Percentiles rank a stretch among this genome's conserved stretches.
These are phyloP conservation scores for Sideroxylon spinosum DNA, from an alignment of 179 eudicot genomes.

Conservation along the genomic window DNA sequence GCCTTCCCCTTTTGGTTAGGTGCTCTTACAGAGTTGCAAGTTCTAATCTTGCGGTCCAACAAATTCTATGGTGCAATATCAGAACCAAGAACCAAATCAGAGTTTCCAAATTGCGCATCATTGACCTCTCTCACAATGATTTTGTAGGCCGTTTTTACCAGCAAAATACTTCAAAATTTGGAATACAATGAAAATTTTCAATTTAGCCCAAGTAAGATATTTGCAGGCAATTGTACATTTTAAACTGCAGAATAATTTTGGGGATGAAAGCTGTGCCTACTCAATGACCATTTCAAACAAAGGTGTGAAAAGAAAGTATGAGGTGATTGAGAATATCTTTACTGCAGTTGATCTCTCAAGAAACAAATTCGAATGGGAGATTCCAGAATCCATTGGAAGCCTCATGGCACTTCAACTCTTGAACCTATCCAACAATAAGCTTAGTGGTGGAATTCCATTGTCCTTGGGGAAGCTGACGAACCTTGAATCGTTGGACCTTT, in stretches of 20 bases:
- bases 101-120: constrained; percentile 29
- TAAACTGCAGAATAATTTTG: too few species aligned
- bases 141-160: constrained; percentile 34
- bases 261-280: neutral
- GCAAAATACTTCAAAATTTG: constrained; percentile 18
- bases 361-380: constrained; percentile 29
- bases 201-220: neutral
- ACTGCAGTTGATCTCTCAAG: constrained; percentile 33
- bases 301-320: constrained; percentile 22
- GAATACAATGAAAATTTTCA: constrained; percentile 25
- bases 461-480: constrained; percentile 28
- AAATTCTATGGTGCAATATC: constrained; percentile 24
- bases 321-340: constrained; percentile 18
- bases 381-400: constrained; percentile 23
- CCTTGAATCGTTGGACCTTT: constrained; percentile 40
- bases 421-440: constrained; percentile 35
- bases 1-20: constrained; percentile 35
- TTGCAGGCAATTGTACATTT: neutral
- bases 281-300: constrained; percentile 24
- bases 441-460: constrained; percentile 27
- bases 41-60: constrained; percentile 30
- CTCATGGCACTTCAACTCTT: constrained; percentile 28
- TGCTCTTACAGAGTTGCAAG: constrained; percentile 24
- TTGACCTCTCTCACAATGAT: constrained; percentile 40
- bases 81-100: neutral